phyloP scores from a whole-genome alignment of 1,139 yeast species.

The Saccharomyces hybrid region DNA sequence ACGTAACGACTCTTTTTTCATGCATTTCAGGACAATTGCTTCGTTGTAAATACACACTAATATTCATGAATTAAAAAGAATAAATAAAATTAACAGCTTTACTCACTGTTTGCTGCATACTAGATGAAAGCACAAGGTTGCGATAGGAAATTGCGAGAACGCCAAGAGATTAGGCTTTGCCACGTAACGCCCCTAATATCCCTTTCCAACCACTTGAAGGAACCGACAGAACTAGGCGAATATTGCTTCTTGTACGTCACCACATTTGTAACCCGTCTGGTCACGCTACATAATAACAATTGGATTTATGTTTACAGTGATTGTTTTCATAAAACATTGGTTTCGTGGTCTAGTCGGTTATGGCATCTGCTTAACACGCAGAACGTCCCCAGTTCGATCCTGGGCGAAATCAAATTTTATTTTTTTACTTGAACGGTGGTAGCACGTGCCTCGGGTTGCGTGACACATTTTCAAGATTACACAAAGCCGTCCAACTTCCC shows the following conservation, averaged over 20 bases:
- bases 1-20: background rate
- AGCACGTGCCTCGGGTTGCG: background rate
- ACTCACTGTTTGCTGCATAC: background rate
- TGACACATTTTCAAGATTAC: background rate
- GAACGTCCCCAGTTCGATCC: conserved; percentile 99
- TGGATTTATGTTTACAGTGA: no score
- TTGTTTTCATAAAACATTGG: conserved; percentile 26
- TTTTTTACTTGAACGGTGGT: conserved; percentile 1
- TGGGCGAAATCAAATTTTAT: conserved; percentile 77
- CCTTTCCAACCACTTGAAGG: background rate
- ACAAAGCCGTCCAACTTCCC: background rate
- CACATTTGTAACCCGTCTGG: background rate
- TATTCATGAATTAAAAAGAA: background rate
- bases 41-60: background rate
- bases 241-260: background rate
- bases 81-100: background rate
- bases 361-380: conserved; percentile 99
- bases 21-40: background rate
- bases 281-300: background rate
- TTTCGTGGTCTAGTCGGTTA: conserved; percentile 96
- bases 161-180: background rate
- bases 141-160: background rate
- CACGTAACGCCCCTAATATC: background rate
- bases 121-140: background rate
- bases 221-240: background rate